These are phyloP conservation scores for Saprolegnia parasitica DNA, from an alignment of 352 stramenopile species.

Conservation along the genomic window DNA sequence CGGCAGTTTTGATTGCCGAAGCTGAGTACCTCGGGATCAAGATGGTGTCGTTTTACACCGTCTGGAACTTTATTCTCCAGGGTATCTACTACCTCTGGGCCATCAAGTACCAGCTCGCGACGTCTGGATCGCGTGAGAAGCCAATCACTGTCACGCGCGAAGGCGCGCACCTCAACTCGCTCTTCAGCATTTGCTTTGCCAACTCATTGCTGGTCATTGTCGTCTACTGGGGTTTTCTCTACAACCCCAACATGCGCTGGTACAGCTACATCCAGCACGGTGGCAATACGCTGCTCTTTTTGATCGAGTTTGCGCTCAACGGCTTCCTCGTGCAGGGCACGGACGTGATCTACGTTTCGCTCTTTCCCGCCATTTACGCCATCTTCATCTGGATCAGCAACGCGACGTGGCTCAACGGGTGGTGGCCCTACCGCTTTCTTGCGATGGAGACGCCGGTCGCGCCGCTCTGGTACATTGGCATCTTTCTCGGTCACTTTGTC, in stretches of 20 bases:
- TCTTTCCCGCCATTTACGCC: slow-evolving; percentile 16
- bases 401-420: slow-evolving; percentile 4
- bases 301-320: slow-evolving; percentile 22
- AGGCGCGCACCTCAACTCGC: slow-evolving; percentile 2
- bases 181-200: slow-evolving; percentile 21
- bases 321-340: slow-evolving; percentile 14
- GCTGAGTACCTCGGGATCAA: neutral
- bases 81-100: slow-evolving; percentile 12
- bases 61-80: slow-evolving; percentile 28
- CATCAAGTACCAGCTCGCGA: slow-evolving; percentile 5
- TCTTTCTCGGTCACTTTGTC: slow-evolving; percentile 14
- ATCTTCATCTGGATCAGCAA: slow-evolving; percentile 24
- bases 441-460: slow-evolving; percentile 9
- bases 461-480: slow-evolving; percentile 20
- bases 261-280: slow-evolving; percentile 17
- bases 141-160: neutral
- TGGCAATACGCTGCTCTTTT: slow-evolving; percentile 13
- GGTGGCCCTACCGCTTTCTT: slow-evolving; percentile 24
- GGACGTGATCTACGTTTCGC: slow-evolving; percentile 8
- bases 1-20: slow-evolving; percentile 8
- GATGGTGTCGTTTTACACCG: slow-evolving; percentile 28
- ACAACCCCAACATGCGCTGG: slow-evolving; percentile 9
- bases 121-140: neutral
- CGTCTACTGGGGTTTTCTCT: slow-evolving; percentile 22
- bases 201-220: slow-evolving; percentile 3